Conservation (phyloP, 805 yeast species). For the Kockiozyma suomiensis region DNA sequence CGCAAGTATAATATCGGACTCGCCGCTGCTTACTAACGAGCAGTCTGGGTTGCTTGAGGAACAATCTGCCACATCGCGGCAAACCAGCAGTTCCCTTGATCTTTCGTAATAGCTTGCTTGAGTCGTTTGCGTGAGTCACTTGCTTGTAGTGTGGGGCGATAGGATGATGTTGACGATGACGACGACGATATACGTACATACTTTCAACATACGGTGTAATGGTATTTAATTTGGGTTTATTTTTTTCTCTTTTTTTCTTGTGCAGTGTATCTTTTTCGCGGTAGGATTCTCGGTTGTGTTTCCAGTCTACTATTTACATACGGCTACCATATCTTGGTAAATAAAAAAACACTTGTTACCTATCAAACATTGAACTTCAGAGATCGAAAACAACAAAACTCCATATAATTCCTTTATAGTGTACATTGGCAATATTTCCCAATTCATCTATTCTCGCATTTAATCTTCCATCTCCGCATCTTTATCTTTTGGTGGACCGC, state of each 20-base stretch:
- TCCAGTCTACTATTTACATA: no score
- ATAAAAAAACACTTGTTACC: background rate
- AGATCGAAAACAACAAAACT: background rate
- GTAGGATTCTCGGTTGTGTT: no score
- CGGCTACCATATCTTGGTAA: no score
- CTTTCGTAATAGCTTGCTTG: background rate
- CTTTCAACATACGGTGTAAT: background rate
- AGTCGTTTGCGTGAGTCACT: no score
- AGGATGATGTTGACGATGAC: no score
- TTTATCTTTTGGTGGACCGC: slow-evolving; percentile 36
- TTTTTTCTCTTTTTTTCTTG: background rate
- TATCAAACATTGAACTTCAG: no score
- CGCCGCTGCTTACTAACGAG: background rate
- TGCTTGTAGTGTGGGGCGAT: no score
- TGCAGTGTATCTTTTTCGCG: no score
- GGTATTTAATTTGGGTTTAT: background rate
- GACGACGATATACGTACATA: background rate
- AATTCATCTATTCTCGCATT: background rate
- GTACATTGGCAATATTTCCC: background rate
- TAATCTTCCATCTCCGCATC: slow-evolving; percentile 5
- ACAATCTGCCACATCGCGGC: background rate
- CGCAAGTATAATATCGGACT: background rate
- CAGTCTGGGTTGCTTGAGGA: slow-evolving; percentile 4
- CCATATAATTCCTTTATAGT: background rate
- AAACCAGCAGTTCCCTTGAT: background rate